Base-by-base conservation (phyloP, 768 basidiomycete species). In the Lentinula sp. region DNA sequence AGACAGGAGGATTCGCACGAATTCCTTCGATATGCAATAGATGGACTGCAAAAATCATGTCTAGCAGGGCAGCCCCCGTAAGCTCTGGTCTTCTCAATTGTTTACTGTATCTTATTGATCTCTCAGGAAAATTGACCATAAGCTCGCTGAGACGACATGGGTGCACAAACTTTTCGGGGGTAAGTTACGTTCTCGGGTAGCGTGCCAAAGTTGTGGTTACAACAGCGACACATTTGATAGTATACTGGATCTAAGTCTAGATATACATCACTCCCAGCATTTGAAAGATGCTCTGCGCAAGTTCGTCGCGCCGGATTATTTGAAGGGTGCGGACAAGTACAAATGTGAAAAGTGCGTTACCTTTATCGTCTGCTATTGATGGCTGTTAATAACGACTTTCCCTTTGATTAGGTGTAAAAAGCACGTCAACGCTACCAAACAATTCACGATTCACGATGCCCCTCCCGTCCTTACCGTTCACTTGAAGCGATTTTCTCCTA, bases 1-100 rank as follows among this genome's bases (percentile, higher is more conserved):
- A 78, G 93, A 66, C 97, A 99, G 71, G 97, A 99, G 70, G 97
- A 99, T 71, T 87, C 97, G 8, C 97, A 99, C 70, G 97, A 99
- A 73, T 98, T 98, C 69, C 85, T 99, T 53, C 87, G 97, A 35
- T 97, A 95, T 72, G 87, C 88, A 18, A 86, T 98, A 34, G 97
- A 99, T 68, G 89, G 88, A 31, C 74, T 98, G 57, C 97, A 98
- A 73, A 90, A 87, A 68, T 83, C 89, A 6, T 91, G 89, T 70
- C 76, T 95, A 60, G 82, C 83, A 51, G 91, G 88, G 16, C 72
- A 83, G 58, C 78, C 88, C 64, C 80, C 84, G 93, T 93, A 66
- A 63, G 91, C 76, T 48, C 43, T 35, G 55, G 51, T 50, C 21
- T 6, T 51, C 16, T 58, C 31, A 6, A 43, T 18, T 4, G 11